Percentiles rank a stretch among this genome's conserved stretches.
phyloP scores from a whole-genome alignment of 192 early-diverging fungal species.

The Spinellus fusiger region DNA sequence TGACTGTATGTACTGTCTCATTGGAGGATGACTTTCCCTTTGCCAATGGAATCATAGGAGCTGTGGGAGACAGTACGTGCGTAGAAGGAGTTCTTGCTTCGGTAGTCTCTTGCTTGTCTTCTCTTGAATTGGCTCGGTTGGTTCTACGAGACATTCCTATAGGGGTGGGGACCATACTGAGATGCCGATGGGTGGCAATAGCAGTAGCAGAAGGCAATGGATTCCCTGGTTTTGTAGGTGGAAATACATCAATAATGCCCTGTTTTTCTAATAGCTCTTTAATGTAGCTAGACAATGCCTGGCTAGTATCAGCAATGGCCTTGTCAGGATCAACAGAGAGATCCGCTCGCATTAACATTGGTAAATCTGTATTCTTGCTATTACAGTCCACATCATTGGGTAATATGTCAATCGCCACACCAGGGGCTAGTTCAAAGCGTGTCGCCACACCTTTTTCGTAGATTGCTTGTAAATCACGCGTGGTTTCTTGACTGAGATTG shows the following conservation, averaged over 20 bases:
- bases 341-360: slow-evolving; percentile 18
- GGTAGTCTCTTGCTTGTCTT: not conserved
- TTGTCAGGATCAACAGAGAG: not conserved
- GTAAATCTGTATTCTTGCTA: slow-evolving; percentile 22
- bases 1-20: not conserved
- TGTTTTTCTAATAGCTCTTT: slow-evolving; percentile 35
- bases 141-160: not conserved
- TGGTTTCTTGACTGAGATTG: slow-evolving; percentile 30
- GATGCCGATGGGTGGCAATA: slow-evolving; percentile 13
- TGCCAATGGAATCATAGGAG: too few species aligned
- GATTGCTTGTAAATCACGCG: slow-evolving; percentile 43
- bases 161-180: slow-evolving; percentile 13
- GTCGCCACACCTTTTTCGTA: slow-evolving; percentile 36
- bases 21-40: too few species aligned
- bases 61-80: too few species aligned
- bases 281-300: slow-evolving; percentile 4
- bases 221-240: not conserved
- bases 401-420: slow-evolving; percentile 56
- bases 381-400: slow-evolving; percentile 24
- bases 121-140: not conserved
- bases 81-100: too few species aligned
- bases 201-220: slow-evolving; percentile 1
- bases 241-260: slow-evolving; percentile 40
- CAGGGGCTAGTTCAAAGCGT: slow-evolving; percentile 52
- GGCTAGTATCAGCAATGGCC: not conserved